Evolutionary conservation across 2,329 filamentous ascomycete species (phyloP), one percentile per base, ranked within the genome.

Genomic region (Neopestalotiopsis rosae): DNA sequence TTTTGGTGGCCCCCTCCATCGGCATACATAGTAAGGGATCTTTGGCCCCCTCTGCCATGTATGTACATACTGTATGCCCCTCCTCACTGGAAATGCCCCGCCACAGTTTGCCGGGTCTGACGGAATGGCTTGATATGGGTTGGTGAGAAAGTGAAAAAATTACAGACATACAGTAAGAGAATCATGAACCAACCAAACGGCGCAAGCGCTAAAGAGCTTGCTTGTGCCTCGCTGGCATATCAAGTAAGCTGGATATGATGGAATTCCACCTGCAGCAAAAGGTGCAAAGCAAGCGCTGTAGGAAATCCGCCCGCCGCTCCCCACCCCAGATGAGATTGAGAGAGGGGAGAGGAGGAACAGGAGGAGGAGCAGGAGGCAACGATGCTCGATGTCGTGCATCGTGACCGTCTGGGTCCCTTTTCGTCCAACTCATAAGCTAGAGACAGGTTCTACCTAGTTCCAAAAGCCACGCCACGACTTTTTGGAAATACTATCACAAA

Each of bases 371-470:
- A 34, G 28, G 30, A 40, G 20, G 30, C 63, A 40, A 66, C 63
- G 34, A 58, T 66, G 63, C 10, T 52, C 63, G 49, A 66, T 66
- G 63, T 66, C 63, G 63, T 66, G 63, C 63, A 58, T 66, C 49
- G 10, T 34, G 30, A 56, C 57, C 58, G 42, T 52, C 59, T 56
- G 20, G 42, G 45, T 34, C n/a, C 32, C 34, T 38, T 13, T 20
- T 14, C 24, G n/a, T 34, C 32, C 67, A 57, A 68, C 52, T 34
- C 42, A 62, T 49, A 40, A 34, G 32, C 42, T 38, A 65, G 49
- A 14, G 6, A 38, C 24, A 28, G 24, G 24, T 28, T 28, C 24
- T 28, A 28, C 24, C 24, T 28, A 28, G 24, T 28, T 0, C 24
- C 24, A 28, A 28, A 28, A 28, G 24, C 24, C 24, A 28, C 24